A percentile compares a stretch with the other conserved stretches of the same genome.
These are phyloP conservation scores for Talaromyces proteolyticus DNA, from an alignment of 495 filamentous ascomycete genomes.

Conservation along the genomic window DNA sequence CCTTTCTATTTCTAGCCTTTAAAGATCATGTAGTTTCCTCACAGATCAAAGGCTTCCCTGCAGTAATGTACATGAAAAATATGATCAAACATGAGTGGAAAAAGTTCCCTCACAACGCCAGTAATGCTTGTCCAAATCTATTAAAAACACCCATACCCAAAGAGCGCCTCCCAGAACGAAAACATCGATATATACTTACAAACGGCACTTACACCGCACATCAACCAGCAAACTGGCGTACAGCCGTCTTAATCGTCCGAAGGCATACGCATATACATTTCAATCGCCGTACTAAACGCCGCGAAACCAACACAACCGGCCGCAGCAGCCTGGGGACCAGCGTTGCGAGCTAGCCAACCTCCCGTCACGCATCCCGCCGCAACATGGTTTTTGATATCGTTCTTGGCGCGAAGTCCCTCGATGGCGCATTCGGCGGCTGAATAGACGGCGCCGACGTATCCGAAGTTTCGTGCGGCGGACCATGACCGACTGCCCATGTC, in stretches of 20 bases:
- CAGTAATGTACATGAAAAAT: too few relatives aligned
- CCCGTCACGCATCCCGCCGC: constrained; percentile 88
- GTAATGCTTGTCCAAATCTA: background rate
- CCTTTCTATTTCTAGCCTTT: too few relatives aligned
- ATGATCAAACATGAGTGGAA: background rate
- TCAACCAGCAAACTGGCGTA: too few relatives aligned
- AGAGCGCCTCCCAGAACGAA: too few relatives aligned
- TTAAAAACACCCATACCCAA: constrained; percentile 1
- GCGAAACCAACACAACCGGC: constrained; percentile 92
- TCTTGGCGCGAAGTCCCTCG: constrained; percentile 85
- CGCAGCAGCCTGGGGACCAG: constrained; percentile 84
- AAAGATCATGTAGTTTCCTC: too few relatives aligned
- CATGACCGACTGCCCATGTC: constrained; percentile 87
- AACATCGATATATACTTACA: too few relatives aligned
- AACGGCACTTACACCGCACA: too few relatives aligned
- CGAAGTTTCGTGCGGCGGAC: constrained; percentile 92
- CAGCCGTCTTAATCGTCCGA: constrained; percentile 19
- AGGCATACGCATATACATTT: constrained; percentile 77
- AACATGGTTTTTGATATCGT: constrained; percentile 85
- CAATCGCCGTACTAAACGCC: constrained; percentile 91
- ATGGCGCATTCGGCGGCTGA: constrained; percentile 92
- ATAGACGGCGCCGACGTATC: constrained; percentile 83
- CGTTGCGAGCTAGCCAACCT: constrained; percentile 74
- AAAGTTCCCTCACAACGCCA: background rate
- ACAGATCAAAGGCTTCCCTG: too few relatives aligned